These are phyloP conservation scores for Parvularia atlantis DNA, from an alignment of 78 protist species.

Conservation along the genomic window DNA sequence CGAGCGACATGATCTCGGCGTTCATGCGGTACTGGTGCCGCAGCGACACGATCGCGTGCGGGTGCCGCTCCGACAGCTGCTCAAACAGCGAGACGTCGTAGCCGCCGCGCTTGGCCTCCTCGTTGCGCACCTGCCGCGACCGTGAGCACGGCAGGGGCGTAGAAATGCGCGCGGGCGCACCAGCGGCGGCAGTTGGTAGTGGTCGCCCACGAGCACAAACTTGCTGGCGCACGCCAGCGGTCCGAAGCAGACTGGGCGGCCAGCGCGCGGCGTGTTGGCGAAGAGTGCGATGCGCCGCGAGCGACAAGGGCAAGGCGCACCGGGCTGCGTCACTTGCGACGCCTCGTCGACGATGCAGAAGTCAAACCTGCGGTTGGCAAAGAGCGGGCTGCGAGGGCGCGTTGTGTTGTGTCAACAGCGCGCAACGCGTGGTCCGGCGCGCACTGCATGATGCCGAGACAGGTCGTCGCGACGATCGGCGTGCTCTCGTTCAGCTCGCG, in stretches of 20 bases:
- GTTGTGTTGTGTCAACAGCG: too few species aligned
- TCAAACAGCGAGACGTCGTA: slow-evolving; percentile 33
- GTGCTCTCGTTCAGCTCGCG: background rate
- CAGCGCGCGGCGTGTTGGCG: too few species aligned
- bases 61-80: slow-evolving; percentile 24
- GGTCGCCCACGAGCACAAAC: slow-evolving; percentile 80
- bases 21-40: slow-evolving; percentile 67
- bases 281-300: too few species aligned
- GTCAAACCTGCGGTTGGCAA: slow-evolving; percentile 30
- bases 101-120: slow-evolving; percentile 12
- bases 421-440: too few species aligned
- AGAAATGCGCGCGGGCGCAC: background rate
- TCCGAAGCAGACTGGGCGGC: slow-evolving; percentile 41
- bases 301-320: too few species aligned
- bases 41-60: slow-evolving; percentile 23
- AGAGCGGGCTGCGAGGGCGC: too few species aligned
- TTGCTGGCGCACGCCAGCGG: slow-evolving; percentile 31
- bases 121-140: slow-evolving; percentile 28
- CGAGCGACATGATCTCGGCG: slow-evolving; percentile 35
- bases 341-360: slow-evolving; percentile 80
- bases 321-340: slow-evolving; percentile 55
- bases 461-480: slow-evolving; percentile 7
- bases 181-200: slow-evolving; percentile 49
- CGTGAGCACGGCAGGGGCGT: slow-evolving; percentile 25
- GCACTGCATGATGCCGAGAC: slow-evolving; percentile 13